Evolutionary conservation across 164 flowering plant genomes (phyloP).

Genomic region (Magnolia kwangsiensis): DNA sequence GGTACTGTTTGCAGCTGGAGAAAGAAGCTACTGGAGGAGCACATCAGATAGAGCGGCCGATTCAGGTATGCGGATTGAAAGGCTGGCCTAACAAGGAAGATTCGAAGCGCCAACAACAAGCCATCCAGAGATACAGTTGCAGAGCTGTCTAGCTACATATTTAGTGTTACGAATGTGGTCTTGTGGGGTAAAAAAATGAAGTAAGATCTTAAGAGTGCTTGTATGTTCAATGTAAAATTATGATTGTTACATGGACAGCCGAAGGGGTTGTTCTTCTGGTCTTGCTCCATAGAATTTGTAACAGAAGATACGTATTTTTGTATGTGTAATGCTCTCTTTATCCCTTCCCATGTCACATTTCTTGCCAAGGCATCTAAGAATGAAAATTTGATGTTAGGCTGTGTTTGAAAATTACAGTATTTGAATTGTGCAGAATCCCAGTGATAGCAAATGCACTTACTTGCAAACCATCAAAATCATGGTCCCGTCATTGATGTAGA

Average conservation of each 20-base stretch:
- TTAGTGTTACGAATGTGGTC: not conserved
- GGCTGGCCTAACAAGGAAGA: constrained; percentile 58
- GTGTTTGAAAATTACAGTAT: not conserved
- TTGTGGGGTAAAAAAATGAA: not conserved
- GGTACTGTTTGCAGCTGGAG: constrained; percentile 50
- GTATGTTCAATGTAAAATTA: constrained; percentile 1
- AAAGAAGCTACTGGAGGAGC: constrained; percentile 37
- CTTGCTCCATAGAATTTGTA: not conserved
- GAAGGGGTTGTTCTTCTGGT: not conserved
- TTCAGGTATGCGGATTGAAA: constrained; percentile 42
- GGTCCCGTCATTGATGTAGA: too few relatives aligned
- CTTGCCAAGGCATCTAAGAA: not conserved
- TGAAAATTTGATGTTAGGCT: not conserved
- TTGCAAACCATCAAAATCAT: too few relatives aligned
- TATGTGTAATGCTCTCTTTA: not conserved
- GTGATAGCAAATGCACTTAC: too few relatives aligned
- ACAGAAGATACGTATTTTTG: not conserved
- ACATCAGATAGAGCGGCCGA: constrained; percentile 49
- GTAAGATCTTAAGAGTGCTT: not conserved
- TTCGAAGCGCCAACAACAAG: constrained; percentile 19
- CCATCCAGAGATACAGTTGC: constrained; percentile 20
- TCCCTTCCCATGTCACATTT: not conserved
- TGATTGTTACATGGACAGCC: not conserved
- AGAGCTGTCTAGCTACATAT: constrained; percentile 9
- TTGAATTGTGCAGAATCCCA: too few relatives aligned